Evolutionary conservation across 495 filamentous ascomycete species (phyloP).

Genomic region (Neurospora pannonica): DNA sequence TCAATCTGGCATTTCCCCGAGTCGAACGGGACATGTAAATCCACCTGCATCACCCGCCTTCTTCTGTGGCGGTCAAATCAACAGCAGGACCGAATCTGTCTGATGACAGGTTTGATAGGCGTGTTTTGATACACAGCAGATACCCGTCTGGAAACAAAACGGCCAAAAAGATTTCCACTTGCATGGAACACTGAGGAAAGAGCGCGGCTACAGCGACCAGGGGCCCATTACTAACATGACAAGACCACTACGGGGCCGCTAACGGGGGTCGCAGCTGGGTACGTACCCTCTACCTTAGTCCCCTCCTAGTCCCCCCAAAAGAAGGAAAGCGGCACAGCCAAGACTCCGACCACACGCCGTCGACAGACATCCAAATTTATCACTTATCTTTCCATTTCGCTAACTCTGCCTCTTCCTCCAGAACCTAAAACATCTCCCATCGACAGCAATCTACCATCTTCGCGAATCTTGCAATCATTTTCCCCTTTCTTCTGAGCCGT

Average conservation of each 20-base stretch:
- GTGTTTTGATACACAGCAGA: not conserved
- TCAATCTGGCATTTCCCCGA: not conserved
- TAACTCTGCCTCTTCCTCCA: not conserved
- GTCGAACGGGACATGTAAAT: not conserved
- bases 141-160: not conserved
- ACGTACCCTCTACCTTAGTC: not conserved
- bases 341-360: not conserved
- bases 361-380: not conserved
- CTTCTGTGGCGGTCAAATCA: not conserved
- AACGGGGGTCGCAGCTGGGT: not conserved
- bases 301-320: not conserved
- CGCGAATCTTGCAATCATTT: not conserved
- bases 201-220: not conserved
- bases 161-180: not conserved
- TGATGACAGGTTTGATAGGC: not conserved
- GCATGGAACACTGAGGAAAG: not conserved
- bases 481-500: not conserved
- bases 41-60: not conserved
- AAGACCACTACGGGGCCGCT: not conserved
- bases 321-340: not conserved
- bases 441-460: not conserved
- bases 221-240: not conserved
- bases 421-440: not conserved
- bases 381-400: not conserved
- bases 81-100: not conserved